Evolutionary conservation across 129 eudicot species (phyloP).

Genomic region (Oenanthe sinensis): DNA sequence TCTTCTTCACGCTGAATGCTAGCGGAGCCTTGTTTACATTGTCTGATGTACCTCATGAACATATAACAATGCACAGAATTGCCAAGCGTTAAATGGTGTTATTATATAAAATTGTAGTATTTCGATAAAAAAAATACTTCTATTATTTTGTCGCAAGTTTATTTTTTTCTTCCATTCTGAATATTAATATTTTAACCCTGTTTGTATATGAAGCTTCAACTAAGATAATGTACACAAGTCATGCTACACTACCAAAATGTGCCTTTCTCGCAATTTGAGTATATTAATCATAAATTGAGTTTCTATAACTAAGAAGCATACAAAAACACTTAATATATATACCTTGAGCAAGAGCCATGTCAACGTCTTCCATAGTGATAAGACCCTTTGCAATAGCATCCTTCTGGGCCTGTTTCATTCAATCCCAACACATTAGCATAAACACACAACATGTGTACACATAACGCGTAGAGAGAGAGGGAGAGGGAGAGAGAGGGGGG

Average conservation of each 20-base stretch:
- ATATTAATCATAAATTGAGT: neutral
- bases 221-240: neutral
- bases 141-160: neutral
- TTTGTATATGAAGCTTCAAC: neutral
- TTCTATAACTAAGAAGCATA: neutral
- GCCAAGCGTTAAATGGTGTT: neutral
- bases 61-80: neutral
- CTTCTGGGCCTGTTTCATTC: slow-evolving; percentile 64
- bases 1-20: slow-evolving; percentile 61
- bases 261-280: neutral
- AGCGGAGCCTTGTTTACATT: slow-evolving; percentile 37
- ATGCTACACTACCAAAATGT: neutral
- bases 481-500: neutral
- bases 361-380: slow-evolving; percentile 76
- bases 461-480: neutral
- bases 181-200: no score
- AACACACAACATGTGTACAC: neutral
- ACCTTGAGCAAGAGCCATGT: slow-evolving; percentile 91
- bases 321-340: neutral
- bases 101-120: neutral
- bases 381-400: slow-evolving; percentile 80
- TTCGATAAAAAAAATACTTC: neutral
- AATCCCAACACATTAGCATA: neutral
- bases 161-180: neutral
- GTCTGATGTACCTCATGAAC: slow-evolving; percentile 29